Evolutionary conservation across 225 moss, liverwort and hornwort species (phyloP), one percentile per base, ranked within the genome.

Genomic region (Polytrichum formosum): DNA sequence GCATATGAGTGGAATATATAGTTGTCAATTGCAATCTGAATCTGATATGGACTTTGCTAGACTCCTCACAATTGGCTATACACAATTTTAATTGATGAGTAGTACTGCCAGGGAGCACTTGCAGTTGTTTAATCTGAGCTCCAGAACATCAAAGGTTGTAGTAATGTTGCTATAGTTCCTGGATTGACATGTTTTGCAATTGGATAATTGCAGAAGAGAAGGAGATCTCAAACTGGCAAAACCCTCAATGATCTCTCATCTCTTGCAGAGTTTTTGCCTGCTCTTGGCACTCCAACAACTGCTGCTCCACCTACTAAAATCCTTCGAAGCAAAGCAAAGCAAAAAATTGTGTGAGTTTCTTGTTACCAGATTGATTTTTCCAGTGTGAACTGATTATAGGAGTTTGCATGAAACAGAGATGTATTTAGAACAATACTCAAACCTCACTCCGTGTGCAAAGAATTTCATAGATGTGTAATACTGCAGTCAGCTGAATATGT

Each of bases 221-320:
- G 90, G 0, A 87, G 82, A 75, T 86, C 83, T 55, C 84, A 84
- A 75, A 78, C 81, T 71, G 86, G 84, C 68, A 83, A 87, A 61
- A 74, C 86, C 13, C 63, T 96, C 63, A 80, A 79, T 74, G 85
- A 87, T 74, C 80, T 97, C 29, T 85, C 94, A 61, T 92, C 92
- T 20, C 89, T 97, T 53, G 80, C 83, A 17, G 88, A 94, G 33
- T 88, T 83, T 73, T 84, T 94, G 68, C 92, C 96, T 3, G 81
- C 77, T 28, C 76, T 89, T 68, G 74, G 80, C 68, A 61, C 85
- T 33, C 71, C 82, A 67, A 46, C 46, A 46, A 77, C 73, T 75
- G 72, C 82, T 55, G 67, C 80, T 67, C 67, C 74, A 54, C 70
- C 79, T 6, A 69, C 86, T 25, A 87, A 90, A 63, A 74, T 86